A percentile compares a stretch with the other conserved stretches of the same genome.
Evolutionary conservation across 2,329 filamentous ascomycete species (phyloP).

Genomic region (Alternaria postmessia): DNA sequence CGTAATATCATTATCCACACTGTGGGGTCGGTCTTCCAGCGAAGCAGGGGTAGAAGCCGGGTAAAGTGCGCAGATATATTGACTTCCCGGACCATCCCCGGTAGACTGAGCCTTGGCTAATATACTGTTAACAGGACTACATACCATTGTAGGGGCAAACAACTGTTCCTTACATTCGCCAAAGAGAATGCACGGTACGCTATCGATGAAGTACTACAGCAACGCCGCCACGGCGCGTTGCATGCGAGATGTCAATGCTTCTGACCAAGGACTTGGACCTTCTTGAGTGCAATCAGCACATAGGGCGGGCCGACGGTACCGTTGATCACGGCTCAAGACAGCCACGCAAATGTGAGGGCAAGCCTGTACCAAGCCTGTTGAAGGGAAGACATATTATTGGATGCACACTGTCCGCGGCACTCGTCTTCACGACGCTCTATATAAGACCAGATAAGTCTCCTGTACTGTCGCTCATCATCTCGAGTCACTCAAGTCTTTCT

Average conservation of each 20-base stretch:
- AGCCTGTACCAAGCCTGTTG: conserved; percentile 13
- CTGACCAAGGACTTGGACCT: conserved; percentile 15
- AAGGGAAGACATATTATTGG: conserved; percentile 9
- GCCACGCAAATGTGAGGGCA: background rate
- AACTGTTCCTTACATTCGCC: conserved; percentile 14
- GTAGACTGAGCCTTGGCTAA: conserved; percentile 25
- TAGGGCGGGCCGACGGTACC: conserved; percentile 28
- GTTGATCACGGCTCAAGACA: conserved; percentile 5
- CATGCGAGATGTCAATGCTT: conserved; percentile 14
- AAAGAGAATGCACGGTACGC: background rate
- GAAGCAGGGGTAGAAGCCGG: conserved; percentile 19
- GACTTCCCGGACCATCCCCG: conserved; percentile 5
- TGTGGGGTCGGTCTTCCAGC: conserved; percentile 10
- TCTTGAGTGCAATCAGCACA: background rate
- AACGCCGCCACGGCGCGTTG: conserved; percentile 4
- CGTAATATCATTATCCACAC: conserved; percentile 5
- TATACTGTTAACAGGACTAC: conserved; percentile 16
- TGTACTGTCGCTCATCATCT: conserved; percentile 7
- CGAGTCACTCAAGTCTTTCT: conserved; percentile 1
- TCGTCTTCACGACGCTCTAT: conserved; percentile 8
- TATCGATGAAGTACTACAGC: conserved; percentile 4
- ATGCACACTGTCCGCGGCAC: conserved; percentile 1
- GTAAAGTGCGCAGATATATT: conserved; percentile 27
- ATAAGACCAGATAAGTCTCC: conserved; percentile 10
- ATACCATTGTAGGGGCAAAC: conserved; percentile 13